These are phyloP conservation scores for Solanum clarkiae DNA, from an alignment of 257 asterid species.

Conservation along the genomic window DNA sequence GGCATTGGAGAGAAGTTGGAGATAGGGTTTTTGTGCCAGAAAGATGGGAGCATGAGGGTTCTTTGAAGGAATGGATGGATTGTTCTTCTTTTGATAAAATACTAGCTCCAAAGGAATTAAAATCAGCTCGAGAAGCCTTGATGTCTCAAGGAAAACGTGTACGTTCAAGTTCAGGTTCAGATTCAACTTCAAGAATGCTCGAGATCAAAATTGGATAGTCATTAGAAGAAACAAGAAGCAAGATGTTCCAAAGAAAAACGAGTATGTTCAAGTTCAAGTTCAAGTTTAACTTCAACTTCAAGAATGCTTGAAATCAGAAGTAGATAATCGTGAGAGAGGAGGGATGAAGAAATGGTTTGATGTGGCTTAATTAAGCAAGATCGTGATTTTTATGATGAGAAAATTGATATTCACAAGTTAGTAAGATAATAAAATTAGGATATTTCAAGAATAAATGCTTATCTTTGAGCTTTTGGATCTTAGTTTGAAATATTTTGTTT, in stretches of 20 bases:
- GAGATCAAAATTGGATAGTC: not conserved
- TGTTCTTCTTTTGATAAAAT: not conserved
- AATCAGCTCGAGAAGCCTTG: not conserved
- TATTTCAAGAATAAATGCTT: not conserved
- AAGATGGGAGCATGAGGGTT: not conserved
- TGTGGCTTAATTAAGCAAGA: not conserved
- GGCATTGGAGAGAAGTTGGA: not conserved
- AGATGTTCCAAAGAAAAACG: too few species aligned
- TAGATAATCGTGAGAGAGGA: not conserved
- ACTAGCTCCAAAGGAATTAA: not conserved
- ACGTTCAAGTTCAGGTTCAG: not conserved
- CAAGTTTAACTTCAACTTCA: not conserved
- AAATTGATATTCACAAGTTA: not conserved
- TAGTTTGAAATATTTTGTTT: not conserved
- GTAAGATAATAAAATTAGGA: not conserved
- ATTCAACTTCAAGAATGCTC: not conserved
- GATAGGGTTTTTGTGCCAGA: not conserved
- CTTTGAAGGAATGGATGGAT: not conserved
- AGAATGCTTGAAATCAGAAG: not conserved
- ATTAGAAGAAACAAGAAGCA: too few species aligned
- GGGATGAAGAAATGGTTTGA: not conserved
- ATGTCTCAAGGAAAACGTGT: not conserved
- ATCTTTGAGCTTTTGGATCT: not conserved
- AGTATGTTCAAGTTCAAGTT: not conserved
- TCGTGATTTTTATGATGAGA: not conserved